These are phyloP conservation scores for Corchorus olitorius DNA, from an alignment of 345 rosid species.

Conservation along the genomic window DNA sequence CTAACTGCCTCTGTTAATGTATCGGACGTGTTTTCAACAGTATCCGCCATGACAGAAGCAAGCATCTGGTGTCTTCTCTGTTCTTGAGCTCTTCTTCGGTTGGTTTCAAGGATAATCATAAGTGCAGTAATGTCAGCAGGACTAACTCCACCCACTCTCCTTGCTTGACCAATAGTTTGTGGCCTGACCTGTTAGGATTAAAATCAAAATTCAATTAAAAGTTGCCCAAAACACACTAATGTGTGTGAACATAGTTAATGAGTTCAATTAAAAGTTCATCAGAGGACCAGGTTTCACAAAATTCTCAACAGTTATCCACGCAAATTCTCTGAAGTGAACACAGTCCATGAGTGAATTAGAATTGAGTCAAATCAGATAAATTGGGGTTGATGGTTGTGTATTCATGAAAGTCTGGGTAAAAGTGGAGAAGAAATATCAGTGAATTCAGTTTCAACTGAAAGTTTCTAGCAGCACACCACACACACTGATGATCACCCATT, in stretches of 20 bases:
- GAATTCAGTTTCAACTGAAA: background rate
- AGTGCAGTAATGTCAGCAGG: conserved; percentile 96
- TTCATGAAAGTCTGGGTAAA: background rate
- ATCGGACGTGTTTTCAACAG: conserved; percentile 24
- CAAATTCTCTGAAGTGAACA: background rate
- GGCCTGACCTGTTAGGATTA: conserved; percentile 73
- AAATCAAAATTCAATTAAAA: conserved; percentile 19
- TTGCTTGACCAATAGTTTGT: conserved; percentile 89
- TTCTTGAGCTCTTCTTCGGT: conserved; percentile 61
- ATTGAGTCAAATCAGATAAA: background rate
- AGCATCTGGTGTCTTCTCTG: conserved; percentile 55
- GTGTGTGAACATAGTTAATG: too few relatives aligned
- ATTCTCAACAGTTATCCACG: background rate
- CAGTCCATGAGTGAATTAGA: background rate
- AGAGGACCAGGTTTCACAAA: background rate
- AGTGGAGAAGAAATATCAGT: background rate
- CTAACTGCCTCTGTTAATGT: conserved; percentile 33
- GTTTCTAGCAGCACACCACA: background rate
- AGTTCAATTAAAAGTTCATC: conserved; percentile 11
- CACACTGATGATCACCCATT: background rate
- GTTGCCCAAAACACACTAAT: too few relatives aligned
- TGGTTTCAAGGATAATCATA: conserved; percentile 79
- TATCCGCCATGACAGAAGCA: conserved; percentile 39
- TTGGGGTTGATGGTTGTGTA: background rate
- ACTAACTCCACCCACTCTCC: conserved; percentile 94